Conservation (phyloP, 2,329 filamentous ascomycete species). For the Lasiodiplodia sp. region DNA sequence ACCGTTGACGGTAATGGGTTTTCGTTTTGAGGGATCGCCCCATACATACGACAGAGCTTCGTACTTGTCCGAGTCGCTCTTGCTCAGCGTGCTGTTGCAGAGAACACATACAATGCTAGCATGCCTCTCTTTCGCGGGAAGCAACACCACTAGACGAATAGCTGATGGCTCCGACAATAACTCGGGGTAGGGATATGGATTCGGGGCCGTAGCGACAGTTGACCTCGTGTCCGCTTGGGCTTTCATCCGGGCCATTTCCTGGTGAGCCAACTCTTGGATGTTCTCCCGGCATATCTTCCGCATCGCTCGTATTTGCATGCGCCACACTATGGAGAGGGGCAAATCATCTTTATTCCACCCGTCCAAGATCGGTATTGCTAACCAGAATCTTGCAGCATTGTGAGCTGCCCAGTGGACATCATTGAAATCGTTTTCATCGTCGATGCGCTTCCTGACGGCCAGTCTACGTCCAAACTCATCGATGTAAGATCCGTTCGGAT, state of each 20-base stretch:
- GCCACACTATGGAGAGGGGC: no score
- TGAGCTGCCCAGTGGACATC: no score
- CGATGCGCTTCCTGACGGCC: no score
- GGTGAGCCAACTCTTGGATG: neutral
- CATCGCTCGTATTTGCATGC: no score
- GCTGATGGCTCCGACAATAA: neutral
- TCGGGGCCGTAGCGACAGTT: neutral
- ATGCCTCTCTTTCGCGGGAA: neutral
- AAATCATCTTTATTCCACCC: no score
- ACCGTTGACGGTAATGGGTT: conserved; percentile 1
- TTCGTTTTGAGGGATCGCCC: conserved; percentile 22
- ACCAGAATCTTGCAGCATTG: no score
- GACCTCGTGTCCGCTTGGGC: neutral
- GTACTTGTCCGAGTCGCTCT: conserved; percentile 18
- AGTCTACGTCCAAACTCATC: no score
- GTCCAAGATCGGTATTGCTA: no score
- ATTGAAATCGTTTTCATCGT: no score
- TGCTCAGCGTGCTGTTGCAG: neutral
- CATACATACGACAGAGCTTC: conserved; percentile 38
- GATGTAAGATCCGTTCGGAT: no score
- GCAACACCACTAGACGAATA: neutral
- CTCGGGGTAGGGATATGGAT: neutral
- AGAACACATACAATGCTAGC: neutral
- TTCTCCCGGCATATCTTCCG: neutral
- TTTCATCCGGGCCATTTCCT: neutral